A percentile compares a stretch with the other conserved stretches of the same genome.
Conservation (phyloP, 225 moss, liverwort and hornwort genomes). For the Polytrichum commune region DNA sequence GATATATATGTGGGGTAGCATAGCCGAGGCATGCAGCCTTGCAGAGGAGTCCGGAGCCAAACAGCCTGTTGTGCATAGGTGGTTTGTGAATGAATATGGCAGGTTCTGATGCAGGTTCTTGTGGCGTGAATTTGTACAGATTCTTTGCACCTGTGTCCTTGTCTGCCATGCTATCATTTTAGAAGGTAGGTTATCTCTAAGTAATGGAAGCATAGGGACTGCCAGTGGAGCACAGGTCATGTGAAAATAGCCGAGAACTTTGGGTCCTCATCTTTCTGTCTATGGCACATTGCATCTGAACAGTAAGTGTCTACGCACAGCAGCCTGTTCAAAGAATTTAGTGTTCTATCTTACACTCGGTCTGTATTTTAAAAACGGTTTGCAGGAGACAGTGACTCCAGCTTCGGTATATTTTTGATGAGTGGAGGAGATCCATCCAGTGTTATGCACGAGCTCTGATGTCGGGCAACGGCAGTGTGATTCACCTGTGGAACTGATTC, state of each 20-base stretch:
- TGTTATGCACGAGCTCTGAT: too few species aligned
- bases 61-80: slow-evolving; percentile 24
- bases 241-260: not conserved
- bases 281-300: slow-evolving; percentile 10
- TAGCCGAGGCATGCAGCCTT: slow-evolving; percentile 10
- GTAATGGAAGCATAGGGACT: slow-evolving; percentile 12
- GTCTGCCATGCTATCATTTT: slow-evolving; percentile 16
- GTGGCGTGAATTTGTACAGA: slow-evolving; percentile 24
- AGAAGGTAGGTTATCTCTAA: slow-evolving; percentile 13
- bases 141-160: slow-evolving; percentile 32
- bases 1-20: slow-evolving; percentile 13
- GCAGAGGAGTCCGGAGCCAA: slow-evolving; percentile 18
- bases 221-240: not conserved
- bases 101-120: slow-evolving; percentile 22
- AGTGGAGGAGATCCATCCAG: too few species aligned
- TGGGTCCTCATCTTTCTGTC: slow-evolving; percentile 1
- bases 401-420: too few species aligned
- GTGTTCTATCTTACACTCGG: too few species aligned
- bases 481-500: too few species aligned
- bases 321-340: slow-evolving; percentile 5
- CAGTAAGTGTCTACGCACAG: not conserved
- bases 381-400: too few species aligned
- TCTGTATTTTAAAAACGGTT: too few species aligned
- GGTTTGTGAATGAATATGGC: slow-evolving; percentile 31
- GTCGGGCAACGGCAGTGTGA: too few species aligned